Evolutionary conservation across 2,329 filamentous ascomycete species (phyloP).

Genomic region (Fusarium sp.): DNA sequence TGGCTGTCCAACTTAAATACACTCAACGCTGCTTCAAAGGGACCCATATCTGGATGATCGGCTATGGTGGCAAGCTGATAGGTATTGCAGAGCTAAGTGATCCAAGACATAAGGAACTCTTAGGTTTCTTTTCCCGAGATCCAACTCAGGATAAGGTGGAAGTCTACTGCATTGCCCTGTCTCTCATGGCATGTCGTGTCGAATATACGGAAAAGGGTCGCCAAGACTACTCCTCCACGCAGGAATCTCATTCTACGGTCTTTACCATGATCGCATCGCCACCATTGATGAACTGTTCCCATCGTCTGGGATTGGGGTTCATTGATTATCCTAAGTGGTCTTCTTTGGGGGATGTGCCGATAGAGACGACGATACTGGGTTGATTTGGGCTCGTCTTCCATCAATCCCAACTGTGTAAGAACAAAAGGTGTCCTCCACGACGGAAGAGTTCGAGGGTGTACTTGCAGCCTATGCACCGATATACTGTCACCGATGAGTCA

Average conservation of each 20-base stretch:
- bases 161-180: background rate
- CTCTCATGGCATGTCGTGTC: background rate
- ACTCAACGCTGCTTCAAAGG: background rate
- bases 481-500: too few species aligned
- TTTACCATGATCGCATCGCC: rapidly evolving
- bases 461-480: too few species aligned
- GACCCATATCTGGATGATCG: background rate
- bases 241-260: too few species aligned
- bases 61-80: rapidly evolving
- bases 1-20: background rate
- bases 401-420: too few species aligned
- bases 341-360: rapidly evolving
- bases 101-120: background rate
- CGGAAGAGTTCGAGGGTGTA: too few species aligned
- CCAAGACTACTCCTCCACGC: rapidly evolving
- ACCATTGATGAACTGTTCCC: rapidly evolving
- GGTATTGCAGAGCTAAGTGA: background rate
- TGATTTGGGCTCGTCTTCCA: too few species aligned
- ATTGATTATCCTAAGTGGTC: too few species aligned
- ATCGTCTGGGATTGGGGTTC: too few species aligned
- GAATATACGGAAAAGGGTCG: rapidly evolving
- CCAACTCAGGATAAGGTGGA: background rate
- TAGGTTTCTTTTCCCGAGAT: background rate
- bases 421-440: too few species aligned
- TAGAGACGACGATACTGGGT: too few species aligned